These are phyloP conservation scores for Phaeosphaeriaceae sp. DNA, from an alignment of 2,329 filamentous ascomycete species.

Conservation along the genomic window DNA sequence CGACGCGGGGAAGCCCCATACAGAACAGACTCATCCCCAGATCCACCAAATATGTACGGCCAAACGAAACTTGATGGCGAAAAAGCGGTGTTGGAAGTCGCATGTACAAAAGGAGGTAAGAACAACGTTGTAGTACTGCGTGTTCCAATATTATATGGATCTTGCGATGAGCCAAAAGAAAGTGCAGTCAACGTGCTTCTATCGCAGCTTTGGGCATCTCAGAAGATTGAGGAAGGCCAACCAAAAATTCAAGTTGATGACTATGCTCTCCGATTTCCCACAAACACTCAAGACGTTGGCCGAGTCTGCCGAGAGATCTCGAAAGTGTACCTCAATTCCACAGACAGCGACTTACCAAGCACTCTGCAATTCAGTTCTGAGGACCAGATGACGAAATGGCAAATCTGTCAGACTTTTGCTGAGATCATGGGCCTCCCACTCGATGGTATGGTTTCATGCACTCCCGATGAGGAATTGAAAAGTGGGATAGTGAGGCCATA, in stretches of 20 bases:
- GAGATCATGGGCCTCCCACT: constrained; percentile 79
- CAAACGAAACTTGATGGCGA: constrained; percentile 76
- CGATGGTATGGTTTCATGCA: constrained; percentile 64
- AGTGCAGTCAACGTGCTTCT: constrained; percentile 85
- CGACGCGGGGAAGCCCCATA: constrained; percentile 83
- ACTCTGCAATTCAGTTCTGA: constrained; percentile 88
- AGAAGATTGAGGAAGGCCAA: constrained; percentile 59
- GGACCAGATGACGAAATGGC: constrained; percentile 85
- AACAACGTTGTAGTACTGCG: constrained; percentile 67
- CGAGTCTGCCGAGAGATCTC: constrained; percentile 79
- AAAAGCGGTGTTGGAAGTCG: constrained; percentile 71
- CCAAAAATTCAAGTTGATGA: constrained; percentile 77
- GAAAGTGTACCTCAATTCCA: constrained; percentile 62
- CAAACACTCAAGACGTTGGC: constrained; percentile 85
- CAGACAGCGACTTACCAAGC: constrained; percentile 63
- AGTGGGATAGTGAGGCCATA: constrained; percentile 79
- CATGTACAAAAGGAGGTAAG: constrained; percentile 23
- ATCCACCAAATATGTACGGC: constrained; percentile 74
- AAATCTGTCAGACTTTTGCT: constrained; percentile 79
- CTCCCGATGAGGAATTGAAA: constrained; percentile 70
- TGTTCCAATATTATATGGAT: constrained; percentile 84
- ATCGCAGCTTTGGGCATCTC: constrained; percentile 75
- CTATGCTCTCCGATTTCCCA: constrained; percentile 84
- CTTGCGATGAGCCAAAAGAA: constrained; percentile 70
- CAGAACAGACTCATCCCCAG: constrained; percentile 65